A percentile compares a stretch with the other conserved stretches of the same genome.
Evolutionary conservation across 768 basidiomycete species (phyloP).

Genomic region (Leccinum variicolor): DNA sequence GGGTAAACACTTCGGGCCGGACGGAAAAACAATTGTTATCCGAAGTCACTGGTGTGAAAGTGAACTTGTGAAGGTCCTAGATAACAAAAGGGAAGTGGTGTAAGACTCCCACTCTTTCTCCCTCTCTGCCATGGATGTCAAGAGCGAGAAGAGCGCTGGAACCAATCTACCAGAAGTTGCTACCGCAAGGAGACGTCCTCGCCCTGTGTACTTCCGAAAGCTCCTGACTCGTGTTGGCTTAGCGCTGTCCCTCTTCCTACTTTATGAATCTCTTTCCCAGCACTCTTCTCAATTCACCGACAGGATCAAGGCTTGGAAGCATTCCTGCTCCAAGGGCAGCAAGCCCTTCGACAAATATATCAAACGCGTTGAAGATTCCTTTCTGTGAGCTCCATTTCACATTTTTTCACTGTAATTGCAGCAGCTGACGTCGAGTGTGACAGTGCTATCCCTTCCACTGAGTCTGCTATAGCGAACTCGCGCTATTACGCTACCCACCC

Average conservation of each 20-base stretch:
- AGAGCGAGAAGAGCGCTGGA: constrained; percentile 6
- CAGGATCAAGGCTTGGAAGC: constrained; percentile 7
- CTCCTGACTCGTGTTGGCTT: constrained; percentile 4
- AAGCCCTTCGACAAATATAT: constrained; percentile 13
- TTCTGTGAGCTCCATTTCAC: constrained; percentile 30
- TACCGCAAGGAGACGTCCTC: not conserved
- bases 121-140: constrained; percentile 15
- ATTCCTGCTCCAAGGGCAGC: constrained; percentile 3
- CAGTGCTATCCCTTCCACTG: constrained; percentile 54
- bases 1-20: no score
- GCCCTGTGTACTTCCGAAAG: constrained; percentile 1
- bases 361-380: constrained; percentile 27
- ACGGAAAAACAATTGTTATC: no score
- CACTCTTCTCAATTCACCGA: not conserved
- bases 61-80: no score
- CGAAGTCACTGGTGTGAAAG: no score
- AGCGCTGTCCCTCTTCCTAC: constrained; percentile 5
- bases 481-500: constrained; percentile 62
- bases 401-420: not conserved
- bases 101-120: not conserved
- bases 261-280: constrained; percentile 7
- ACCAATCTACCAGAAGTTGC: constrained; percentile 11
- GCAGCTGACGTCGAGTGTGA: not conserved
- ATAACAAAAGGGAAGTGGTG: no score
- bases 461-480: constrained; percentile 57